Conservation (phyloP, 768 basidiomycete species). For the Lentinus tigrinus region DNA sequence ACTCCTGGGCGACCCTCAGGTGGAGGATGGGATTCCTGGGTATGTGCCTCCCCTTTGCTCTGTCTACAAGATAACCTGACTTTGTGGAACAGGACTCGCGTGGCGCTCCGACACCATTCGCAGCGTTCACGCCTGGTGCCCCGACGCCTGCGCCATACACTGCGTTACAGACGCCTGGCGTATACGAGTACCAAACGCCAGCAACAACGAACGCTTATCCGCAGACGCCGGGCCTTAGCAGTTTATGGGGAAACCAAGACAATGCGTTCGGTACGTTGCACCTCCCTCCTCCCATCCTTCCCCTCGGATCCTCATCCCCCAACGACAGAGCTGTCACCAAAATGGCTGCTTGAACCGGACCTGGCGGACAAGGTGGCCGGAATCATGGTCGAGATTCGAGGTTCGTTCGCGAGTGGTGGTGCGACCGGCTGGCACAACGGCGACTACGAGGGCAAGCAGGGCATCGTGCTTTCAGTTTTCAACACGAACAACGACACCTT, state of each 20-base stretch:
- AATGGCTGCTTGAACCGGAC: slow-evolving; percentile 24
- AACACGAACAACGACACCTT: slow-evolving; percentile 23
- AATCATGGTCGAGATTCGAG: slow-evolving; percentile 23
- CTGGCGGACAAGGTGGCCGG: slow-evolving; percentile 17
- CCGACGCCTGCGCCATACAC: slow-evolving; percentile 42
- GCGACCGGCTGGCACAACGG: slow-evolving; percentile 22
- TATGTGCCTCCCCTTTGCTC: background rate
- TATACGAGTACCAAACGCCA: slow-evolving; percentile 20
- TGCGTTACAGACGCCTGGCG: slow-evolving; percentile 16
- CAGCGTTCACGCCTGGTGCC: slow-evolving; percentile 33
- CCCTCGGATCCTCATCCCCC: background rate
- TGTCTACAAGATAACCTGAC: background rate
- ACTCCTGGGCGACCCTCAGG: slow-evolving; percentile 33
- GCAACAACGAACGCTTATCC: slow-evolving; percentile 4
- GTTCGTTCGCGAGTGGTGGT: slow-evolving; percentile 10
- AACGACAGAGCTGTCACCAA: slow-evolving; percentile 16
- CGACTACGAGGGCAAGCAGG: slow-evolving; percentile 27
- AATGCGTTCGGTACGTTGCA: slow-evolving; percentile 8
- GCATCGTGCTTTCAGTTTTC: slow-evolving; percentile 25
- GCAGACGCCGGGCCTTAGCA: slow-evolving; percentile 18
- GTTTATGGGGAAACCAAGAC: slow-evolving; percentile 2
- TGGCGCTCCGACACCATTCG: slow-evolving; percentile 21
- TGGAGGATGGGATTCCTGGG: slow-evolving; percentile 10
- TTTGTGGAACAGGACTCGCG: slow-evolving; percentile 1
- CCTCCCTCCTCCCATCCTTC: background rate